phyloP scores from a whole-genome alignment of 2,329 filamentous ascomycete genomes.

The Apiospora sp. region DNA sequence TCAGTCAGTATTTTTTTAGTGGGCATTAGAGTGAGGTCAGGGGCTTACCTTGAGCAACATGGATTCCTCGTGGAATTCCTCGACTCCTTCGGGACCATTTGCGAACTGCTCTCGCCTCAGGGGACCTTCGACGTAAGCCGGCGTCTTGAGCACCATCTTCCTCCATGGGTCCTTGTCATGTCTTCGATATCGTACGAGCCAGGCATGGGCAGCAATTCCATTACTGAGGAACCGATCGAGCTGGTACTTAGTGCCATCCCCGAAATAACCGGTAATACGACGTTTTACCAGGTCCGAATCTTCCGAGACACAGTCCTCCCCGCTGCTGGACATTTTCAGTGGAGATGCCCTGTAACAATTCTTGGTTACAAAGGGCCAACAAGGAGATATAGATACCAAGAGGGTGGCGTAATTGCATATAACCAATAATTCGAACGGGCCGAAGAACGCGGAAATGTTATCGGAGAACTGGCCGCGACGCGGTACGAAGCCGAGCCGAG shows the following conservation, averaged over 20 bases:
- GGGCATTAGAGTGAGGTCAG: neutral
- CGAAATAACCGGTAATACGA: neutral
- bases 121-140: neutral
- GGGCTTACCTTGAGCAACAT: neutral
- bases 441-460: too few species aligned
- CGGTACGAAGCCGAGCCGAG: too few species aligned
- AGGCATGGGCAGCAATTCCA: neutral
- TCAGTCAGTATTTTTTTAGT: neutral
- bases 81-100: neutral
- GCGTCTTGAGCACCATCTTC: neutral
- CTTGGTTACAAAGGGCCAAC: too few species aligned
- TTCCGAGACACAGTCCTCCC: neutral
- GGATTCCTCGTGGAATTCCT: neutral
- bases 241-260: neutral
- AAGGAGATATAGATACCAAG: neutral
- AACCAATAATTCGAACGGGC: neutral
- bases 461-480: neutral
- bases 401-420: neutral
- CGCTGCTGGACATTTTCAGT: neutral
- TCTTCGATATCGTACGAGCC: neutral
- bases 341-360: neutral
- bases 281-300: neutral
- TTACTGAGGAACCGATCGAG: neutral
- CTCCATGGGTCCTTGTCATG: neutral
- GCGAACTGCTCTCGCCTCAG: neutral